These are phyloP conservation scores for Liquidambar formosana DNA, from an alignment of 164 flowering plant genomes.

Conservation along the genomic window DNA sequence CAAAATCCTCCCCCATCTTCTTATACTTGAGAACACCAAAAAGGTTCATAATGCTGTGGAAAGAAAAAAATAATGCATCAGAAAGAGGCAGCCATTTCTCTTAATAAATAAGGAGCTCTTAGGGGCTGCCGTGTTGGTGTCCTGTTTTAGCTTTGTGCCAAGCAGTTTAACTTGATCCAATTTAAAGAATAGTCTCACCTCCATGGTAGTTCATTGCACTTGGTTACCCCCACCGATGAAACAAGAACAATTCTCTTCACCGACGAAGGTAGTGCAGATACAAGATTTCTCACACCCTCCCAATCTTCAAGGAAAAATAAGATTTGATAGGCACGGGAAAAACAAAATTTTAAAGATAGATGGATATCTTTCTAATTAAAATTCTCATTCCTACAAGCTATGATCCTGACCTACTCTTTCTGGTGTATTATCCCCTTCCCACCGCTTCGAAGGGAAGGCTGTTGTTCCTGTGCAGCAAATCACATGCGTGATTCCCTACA, in stretches of 20 bases:
- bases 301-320: constrained; percentile 63
- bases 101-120: too few species aligned
- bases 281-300: constrained; percentile 92
- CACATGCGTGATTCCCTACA: constrained; percentile 92
- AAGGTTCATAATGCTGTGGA: constrained; percentile 88
- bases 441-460: constrained; percentile 91
- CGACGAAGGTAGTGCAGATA: constrained; percentile 72
- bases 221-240: constrained; percentile 97
- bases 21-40: constrained; percentile 97
- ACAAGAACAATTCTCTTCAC: constrained; percentile 88
- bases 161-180: too few species aligned
- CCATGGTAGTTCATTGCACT: constrained; percentile 92
- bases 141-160: too few species aligned
- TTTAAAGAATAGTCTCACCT: too few species aligned
- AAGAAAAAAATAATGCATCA: not conserved
- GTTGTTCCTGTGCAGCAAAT: constrained; percentile 97
- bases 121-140: too few species aligned
- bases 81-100: too few species aligned
- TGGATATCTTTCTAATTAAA: not conserved
- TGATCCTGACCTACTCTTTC: constrained; percentile 85
- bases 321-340: not conserved
- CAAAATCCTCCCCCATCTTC: constrained; percentile 95
- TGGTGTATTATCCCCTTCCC: constrained; percentile 95
- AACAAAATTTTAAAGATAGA: too few species aligned
- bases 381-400: constrained; percentile 6